These are phyloP conservation scores for Fraxinus sp. DNA, from an alignment of 305 asterid genomes.

Conservation along the genomic window DNA sequence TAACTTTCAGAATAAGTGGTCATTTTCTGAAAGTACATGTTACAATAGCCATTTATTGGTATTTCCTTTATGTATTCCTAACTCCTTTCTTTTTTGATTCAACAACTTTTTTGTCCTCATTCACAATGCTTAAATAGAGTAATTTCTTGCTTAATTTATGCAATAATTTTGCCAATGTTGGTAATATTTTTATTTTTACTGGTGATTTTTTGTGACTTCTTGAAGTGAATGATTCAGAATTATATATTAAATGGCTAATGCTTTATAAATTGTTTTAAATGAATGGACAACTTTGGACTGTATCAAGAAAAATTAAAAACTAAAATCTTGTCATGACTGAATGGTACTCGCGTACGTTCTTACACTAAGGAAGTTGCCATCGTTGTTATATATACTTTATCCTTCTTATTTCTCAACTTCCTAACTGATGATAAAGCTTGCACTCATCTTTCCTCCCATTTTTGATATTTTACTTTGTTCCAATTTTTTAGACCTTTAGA, in stretches of 20 bases:
- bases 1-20: not conserved
- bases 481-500: not conserved
- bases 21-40: not conserved
- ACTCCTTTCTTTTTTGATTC: not conserved
- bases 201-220: not conserved
- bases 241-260: not conserved
- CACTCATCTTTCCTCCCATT: not conserved
- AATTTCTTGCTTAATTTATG: not conserved
- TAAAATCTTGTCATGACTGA: not conserved
- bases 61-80: not conserved
- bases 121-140: not conserved
- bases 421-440: not conserved
- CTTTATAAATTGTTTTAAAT: not conserved
- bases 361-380: not conserved
- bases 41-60: not conserved
- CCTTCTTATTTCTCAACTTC: not conserved
- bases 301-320: not conserved
- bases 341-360: not conserved
- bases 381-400: not conserved
- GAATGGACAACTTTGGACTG: not conserved
- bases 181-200: not conserved
- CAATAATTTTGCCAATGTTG: not conserved
- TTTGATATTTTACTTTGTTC: not conserved
- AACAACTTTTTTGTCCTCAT: not conserved
- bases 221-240: not conserved